A percentile compares a stretch with the other conserved stretches of the same genome.
phyloP scores from a whole-genome alignment of 108 stramenopile species.

The Skeletonema potamos region DNA sequence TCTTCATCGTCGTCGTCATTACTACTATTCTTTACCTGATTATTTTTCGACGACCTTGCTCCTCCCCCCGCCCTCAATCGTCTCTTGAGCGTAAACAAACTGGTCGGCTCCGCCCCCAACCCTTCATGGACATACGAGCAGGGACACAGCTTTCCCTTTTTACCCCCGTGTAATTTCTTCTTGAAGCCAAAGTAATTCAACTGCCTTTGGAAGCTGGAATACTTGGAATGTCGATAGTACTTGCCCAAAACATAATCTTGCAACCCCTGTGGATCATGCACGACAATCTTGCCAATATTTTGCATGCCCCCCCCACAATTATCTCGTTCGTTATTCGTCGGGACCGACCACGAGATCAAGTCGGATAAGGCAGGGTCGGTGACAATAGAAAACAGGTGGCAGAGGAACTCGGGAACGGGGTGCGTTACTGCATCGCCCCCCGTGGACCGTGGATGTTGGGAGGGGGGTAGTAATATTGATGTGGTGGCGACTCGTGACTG shows the following conservation, averaged over 20 bases:
- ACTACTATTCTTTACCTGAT: too few relatives aligned
- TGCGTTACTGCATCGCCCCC: slow-evolving; percentile 14
- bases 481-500: not conserved
- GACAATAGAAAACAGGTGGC: slow-evolving; percentile 54
- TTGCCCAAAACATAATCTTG: slow-evolving; percentile 40
- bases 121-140: slow-evolving; percentile 51
- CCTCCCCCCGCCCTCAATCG: slow-evolving; percentile 1
- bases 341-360: slow-evolving; percentile 46
- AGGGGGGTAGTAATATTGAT: slow-evolving; percentile 8
- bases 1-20: too few relatives aligned
- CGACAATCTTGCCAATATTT: slow-evolving; percentile 42
- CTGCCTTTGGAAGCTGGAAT: slow-evolving; percentile 52
- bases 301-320: slow-evolving; percentile 20
- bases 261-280: slow-evolving; percentile 41
- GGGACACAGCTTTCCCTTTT: slow-evolving; percentile 46
- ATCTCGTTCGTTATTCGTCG: slow-evolving; percentile 11
- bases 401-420: slow-evolving; percentile 52
- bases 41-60: not conserved
- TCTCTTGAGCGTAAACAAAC: slow-evolving; percentile 39
- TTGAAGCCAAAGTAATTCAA: slow-evolving; percentile 66
- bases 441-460: not conserved
- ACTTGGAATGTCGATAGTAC: slow-evolving; percentile 58
- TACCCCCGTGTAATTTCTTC: slow-evolving; percentile 43
- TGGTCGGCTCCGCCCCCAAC: slow-evolving; percentile 21
- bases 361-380: slow-evolving; percentile 19